A percentile compares a stretch with the other conserved stretches of the same genome.
Conservation (phyloP, 106 monocot genomes). For the Dendrobium huoshanense region DNA sequence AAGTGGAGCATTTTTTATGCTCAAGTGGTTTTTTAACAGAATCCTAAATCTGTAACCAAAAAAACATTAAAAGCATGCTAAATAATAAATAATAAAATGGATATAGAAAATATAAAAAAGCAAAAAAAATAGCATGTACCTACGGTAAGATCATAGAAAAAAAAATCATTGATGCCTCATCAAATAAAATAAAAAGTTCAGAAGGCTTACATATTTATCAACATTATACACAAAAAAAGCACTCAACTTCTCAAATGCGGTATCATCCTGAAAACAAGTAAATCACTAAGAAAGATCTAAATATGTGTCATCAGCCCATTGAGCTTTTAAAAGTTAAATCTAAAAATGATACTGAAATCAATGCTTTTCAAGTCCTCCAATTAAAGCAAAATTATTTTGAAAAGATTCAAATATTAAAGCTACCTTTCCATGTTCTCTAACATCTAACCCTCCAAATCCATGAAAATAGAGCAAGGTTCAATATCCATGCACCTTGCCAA, state of each 20-base stretch:
- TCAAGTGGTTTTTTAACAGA: slow-evolving; percentile 73
- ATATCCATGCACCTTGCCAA: slow-evolving; percentile 64
- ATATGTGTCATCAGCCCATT: background rate
- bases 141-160: slow-evolving; percentile 13
- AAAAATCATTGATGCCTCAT: background rate
- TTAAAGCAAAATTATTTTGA: background rate
- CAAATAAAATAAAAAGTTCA: slow-evolving; percentile 5
- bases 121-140: slow-evolving; percentile 31
- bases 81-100: background rate
- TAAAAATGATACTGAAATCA: background rate
- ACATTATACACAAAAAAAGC: slow-evolving; percentile 94
- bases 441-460: slow-evolving; percentile 99
- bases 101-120: background rate
- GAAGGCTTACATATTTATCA: slow-evolving; percentile 85
- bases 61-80: slow-evolving; percentile 3
- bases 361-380: background rate
- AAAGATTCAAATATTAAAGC: background rate
- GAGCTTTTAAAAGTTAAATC: background rate
- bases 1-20: slow-evolving; percentile 81
- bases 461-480: slow-evolving; percentile 84
- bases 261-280: slow-evolving; percentile 71
- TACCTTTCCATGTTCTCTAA: slow-evolving; percentile 95
- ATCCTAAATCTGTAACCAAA: slow-evolving; percentile 83
- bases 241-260: slow-evolving; percentile 98
- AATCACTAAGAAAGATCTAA: background rate